phyloP scores from a whole-genome alignment of 2,329 filamentous ascomycete genomes.

The Botrytis deweyae region DNA sequence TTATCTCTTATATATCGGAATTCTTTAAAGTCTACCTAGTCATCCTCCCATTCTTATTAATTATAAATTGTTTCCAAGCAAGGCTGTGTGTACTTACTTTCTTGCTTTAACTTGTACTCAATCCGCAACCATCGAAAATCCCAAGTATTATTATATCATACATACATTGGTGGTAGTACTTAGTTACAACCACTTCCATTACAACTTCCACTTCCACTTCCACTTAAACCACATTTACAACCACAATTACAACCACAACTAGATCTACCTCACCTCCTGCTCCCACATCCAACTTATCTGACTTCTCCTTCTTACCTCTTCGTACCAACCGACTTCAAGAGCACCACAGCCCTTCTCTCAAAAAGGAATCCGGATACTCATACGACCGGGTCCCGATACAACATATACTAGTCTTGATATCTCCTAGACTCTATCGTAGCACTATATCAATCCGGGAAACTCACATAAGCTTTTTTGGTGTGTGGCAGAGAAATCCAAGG shows the following conservation, averaged over 20 bases:
- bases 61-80: neutral
- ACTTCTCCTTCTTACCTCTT: neutral
- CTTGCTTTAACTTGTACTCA: neutral
- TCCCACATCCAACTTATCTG: too few relatives aligned
- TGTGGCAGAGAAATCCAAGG: neutral
- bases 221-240: too few relatives aligned
- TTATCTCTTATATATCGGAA: neutral
- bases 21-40: neutral
- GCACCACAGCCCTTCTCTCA: neutral
- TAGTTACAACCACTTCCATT: neutral
- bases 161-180: neutral
- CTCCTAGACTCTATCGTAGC: neutral
- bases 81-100: neutral
- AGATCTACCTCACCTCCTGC: too few relatives aligned
- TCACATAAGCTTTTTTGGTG: slow-evolving; percentile 7
- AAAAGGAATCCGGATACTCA: neutral
- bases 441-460: neutral
- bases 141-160: neutral
- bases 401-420: neutral
- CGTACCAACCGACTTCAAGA: neutral
- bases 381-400: neutral
- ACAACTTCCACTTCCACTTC: neutral
- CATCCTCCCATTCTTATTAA: neutral
- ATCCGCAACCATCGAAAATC: neutral
- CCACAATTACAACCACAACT: too few relatives aligned